Conservation (phyloP, 257 asterid species). For the Paulownia fortunei region DNA sequence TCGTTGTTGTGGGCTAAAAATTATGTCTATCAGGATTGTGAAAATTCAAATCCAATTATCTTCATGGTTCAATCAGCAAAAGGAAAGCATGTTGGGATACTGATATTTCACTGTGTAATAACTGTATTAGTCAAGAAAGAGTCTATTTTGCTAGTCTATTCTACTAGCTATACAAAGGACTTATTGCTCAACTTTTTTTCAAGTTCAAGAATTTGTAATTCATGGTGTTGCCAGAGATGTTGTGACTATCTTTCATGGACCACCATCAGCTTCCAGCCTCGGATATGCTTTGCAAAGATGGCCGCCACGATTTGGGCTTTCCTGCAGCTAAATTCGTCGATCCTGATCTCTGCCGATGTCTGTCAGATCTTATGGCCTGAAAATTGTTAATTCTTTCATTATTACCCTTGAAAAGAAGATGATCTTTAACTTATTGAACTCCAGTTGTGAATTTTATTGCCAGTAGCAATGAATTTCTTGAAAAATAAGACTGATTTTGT, state of each 20-base stretch:
- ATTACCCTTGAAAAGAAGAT: not conserved
- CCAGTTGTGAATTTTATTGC: not conserved
- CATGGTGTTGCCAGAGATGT: not conserved
- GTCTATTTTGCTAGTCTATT: constrained; percentile 17
- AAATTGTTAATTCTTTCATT: not conserved
- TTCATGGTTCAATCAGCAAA: constrained; percentile 5
- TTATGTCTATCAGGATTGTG: not conserved
- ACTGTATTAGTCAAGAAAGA: constrained; percentile 4
- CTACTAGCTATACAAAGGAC: constrained; percentile 34
- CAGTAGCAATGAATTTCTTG: not conserved
- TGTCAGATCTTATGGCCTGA: constrained; percentile 40
- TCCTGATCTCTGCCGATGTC: constrained; percentile 45
- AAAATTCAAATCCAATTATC: not conserved
- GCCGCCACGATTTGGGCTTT: constrained; percentile 58
- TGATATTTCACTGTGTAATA: not conserved
- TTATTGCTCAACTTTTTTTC: not conserved
- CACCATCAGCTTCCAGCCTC: constrained; percentile 42
- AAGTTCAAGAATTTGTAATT: constrained; percentile 2
- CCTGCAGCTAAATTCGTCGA: constrained; percentile 32
- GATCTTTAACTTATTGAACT: not conserved
- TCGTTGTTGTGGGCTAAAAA: constrained; percentile 30
- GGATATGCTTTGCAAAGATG: constrained; percentile 62
- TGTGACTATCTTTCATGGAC: not conserved
- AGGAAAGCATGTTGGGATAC: not conserved
- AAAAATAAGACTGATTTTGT: not conserved